Evolutionary conservation across 192 early-diverging fungal genomes (phyloP).

Genomic region (Coemansia sp.): DNA sequence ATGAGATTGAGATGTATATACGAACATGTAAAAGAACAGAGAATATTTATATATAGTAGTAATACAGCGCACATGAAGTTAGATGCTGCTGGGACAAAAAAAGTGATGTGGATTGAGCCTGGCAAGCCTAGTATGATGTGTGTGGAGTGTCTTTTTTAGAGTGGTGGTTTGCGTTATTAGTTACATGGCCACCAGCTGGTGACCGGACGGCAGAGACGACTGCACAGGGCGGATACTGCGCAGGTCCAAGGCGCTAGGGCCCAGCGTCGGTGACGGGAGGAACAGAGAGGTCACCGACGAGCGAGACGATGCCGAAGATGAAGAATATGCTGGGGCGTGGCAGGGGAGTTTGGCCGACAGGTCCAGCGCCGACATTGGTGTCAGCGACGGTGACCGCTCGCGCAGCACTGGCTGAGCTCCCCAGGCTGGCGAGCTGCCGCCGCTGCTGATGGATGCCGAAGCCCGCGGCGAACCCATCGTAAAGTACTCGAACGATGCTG

Average conservation of each 20-base stretch:
- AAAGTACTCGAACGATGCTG: slow-evolving; percentile 40
- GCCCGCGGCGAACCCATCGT: slow-evolving; percentile 22
- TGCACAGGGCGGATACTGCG: slow-evolving; percentile 26
- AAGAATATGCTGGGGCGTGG: slow-evolving; percentile 53
- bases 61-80: slow-evolving; percentile 11
- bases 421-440: slow-evolving; percentile 26
- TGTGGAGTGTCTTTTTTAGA: slow-evolving; percentile 7
- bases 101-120: slow-evolving; percentile 7
- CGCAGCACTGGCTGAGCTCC: slow-evolving; percentile 26
- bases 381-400: slow-evolving; percentile 53
- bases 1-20: slow-evolving; percentile 1
- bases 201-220: slow-evolving; percentile 45
- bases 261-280: slow-evolving; percentile 36
- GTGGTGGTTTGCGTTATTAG: not conserved
- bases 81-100: slow-evolving; percentile 14
- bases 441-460: slow-evolving; percentile 23
- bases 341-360: slow-evolving; percentile 46
- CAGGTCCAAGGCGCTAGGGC: slow-evolving; percentile 39
- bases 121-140: slow-evolving; percentile 10
- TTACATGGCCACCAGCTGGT: slow-evolving; percentile 52
- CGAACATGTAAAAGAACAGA: not conserved
- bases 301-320: slow-evolving; percentile 28
- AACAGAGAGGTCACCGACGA: slow-evolving; percentile 17
- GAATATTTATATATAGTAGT: slow-evolving; percentile 2
- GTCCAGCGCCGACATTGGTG: slow-evolving; percentile 49